These are phyloP conservation scores for Pythium oligandrum DNA, from an alignment of 352 stramenopile species.

Conservation along the genomic window DNA sequence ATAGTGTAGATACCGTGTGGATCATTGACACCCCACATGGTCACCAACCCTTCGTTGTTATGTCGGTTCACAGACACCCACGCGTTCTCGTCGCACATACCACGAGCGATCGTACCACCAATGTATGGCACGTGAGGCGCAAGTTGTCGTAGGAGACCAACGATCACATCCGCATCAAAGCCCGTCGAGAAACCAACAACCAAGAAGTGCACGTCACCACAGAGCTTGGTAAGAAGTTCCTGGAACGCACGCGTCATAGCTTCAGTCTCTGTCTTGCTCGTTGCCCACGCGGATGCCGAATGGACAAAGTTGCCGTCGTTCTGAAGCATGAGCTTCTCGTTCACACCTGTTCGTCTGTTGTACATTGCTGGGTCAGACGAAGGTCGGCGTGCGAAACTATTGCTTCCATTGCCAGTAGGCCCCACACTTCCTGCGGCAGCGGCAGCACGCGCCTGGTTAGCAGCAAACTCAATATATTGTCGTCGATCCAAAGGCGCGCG, in stretches of 20 bases:
- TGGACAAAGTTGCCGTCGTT: slow-evolving; percentile 60
- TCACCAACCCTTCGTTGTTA: slow-evolving; percentile 78
- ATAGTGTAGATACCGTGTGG: slow-evolving; percentile 78
- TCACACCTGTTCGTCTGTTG: slow-evolving; percentile 35
- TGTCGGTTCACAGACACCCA: slow-evolving; percentile 86
- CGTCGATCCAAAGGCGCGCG: background rate
- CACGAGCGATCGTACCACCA: slow-evolving; percentile 74
- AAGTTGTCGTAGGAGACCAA: slow-evolving; percentile 66
- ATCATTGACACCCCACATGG: slow-evolving; percentile 84
- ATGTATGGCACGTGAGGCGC: slow-evolving; percentile 81
- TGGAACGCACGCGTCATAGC: slow-evolving; percentile 75
- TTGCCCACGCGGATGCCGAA: slow-evolving; percentile 67
- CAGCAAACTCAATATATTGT: no score
- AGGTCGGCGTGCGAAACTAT: no score
- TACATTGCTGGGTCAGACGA: slow-evolving; percentile 18
- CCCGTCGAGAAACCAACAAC: slow-evolving; percentile 83
- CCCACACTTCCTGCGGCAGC: no score
- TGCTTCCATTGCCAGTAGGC: no score
- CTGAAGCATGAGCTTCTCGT: slow-evolving; percentile 46
- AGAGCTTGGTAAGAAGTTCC: slow-evolving; percentile 75
- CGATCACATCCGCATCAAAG: slow-evolving; percentile 70
- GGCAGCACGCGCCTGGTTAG: no score
- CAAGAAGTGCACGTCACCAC: slow-evolving; percentile 76
- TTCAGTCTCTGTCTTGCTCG: slow-evolving; percentile 63
- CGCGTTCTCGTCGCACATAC: slow-evolving; percentile 84